Percentiles rank a stretch among this genome's conserved stretches.
These are phyloP conservation scores for Mortierella hygrophila DNA, from an alignment of 192 early-diverging fungal genomes.

Conservation along the genomic window DNA sequence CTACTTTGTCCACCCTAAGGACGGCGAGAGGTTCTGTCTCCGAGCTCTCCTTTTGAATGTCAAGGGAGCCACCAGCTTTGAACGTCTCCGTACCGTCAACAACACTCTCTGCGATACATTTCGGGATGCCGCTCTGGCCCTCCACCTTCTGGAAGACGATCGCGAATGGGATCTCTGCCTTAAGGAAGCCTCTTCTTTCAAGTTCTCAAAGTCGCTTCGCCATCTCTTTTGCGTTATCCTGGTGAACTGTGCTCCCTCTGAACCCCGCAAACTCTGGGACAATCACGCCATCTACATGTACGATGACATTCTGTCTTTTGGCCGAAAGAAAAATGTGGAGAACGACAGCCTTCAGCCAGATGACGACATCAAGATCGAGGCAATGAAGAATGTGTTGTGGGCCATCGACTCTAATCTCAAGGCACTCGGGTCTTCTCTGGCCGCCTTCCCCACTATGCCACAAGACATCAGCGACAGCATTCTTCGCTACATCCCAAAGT, in stretches of 20 bases:
- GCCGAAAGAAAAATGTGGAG: not conserved
- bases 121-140: slow-evolving; percentile 13
- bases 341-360: not conserved
- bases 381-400: not conserved
- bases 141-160: slow-evolving; percentile 30
- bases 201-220: not conserved
- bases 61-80: not conserved
- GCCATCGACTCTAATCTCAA: not conserved
- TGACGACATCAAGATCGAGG: not conserved
- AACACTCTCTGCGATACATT: slow-evolving; percentile 16
- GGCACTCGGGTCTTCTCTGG: not conserved
- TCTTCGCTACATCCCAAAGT: too few species aligned
- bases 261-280: slow-evolving; percentile 6
- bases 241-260: not conserved
- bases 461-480: too few species aligned
- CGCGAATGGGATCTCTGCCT: slow-evolving; percentile 20
- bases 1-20: too few species aligned
- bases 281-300: not conserved
- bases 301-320: not conserved
- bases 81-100: slow-evolving; percentile 22
- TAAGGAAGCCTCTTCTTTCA: slow-evolving; percentile 2
- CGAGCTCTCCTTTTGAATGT: too few species aligned
- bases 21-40: too few species aligned
- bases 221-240: slow-evolving; percentile 31
- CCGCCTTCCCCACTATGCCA: too few species aligned